phyloP scores from a whole-genome alignment of 495 filamentous ascomycete species.

The Aspergillus leporis region DNA sequence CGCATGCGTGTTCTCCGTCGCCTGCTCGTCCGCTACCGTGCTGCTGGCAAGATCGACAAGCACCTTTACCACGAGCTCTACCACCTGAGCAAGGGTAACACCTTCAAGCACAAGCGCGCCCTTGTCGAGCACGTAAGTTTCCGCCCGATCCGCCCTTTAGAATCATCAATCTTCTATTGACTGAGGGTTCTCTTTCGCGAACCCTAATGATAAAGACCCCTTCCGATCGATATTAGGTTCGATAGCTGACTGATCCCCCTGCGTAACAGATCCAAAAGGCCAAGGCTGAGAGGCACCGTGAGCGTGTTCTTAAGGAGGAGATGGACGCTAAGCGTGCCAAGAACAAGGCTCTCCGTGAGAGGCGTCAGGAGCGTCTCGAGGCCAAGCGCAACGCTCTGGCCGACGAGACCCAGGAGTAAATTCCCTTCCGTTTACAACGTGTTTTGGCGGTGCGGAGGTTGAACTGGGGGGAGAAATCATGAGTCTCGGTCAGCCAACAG shows the following conservation, averaged over 20 bases:
- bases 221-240: constrained; percentile 2
- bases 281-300: constrained; percentile 97
- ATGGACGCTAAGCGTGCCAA: constrained; percentile 99
- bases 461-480: constrained; percentile 27
- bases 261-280: constrained; percentile 90
- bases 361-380: constrained; percentile 82
- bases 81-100: constrained; percentile 99
- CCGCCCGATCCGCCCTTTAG: not conserved
- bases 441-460: constrained; percentile 48
- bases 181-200: not conserved
- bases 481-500: constrained; percentile 25
- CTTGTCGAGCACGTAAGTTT: constrained; percentile 97
- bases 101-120: constrained; percentile 99
- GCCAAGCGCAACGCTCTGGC: constrained; percentile 85
- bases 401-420: constrained; percentile 71
- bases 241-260: constrained; percentile 30
- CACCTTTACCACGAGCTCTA: constrained; percentile 99
- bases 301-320: constrained; percentile 93
- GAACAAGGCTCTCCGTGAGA: constrained; percentile 99
- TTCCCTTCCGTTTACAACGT: constrained; percentile 36
- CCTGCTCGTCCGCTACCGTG: constrained; percentile 98
- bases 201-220: not conserved
- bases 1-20: constrained; percentile 98
- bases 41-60: constrained; percentile 99
- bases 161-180: not conserved